These are phyloP conservation scores for Phytopythium boreale DNA, from an alignment of 352 stramenopile genomes.

Conservation along the genomic window DNA sequence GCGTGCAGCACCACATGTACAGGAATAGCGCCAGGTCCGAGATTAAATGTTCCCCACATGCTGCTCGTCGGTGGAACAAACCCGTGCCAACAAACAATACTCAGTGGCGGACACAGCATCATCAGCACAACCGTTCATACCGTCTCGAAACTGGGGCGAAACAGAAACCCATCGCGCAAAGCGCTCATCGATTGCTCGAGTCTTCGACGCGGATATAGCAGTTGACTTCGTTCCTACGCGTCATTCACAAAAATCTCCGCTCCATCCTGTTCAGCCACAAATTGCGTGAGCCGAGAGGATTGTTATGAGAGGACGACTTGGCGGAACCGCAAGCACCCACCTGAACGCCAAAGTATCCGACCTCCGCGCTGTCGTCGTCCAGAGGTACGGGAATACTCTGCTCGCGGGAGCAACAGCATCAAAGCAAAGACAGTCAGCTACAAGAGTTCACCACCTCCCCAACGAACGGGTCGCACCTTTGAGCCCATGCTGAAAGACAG, in stretches of 20 bases:
- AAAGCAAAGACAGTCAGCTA: neutral
- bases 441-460: neutral
- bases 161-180: neutral
- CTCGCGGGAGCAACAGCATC: neutral
- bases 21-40: neutral
- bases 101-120: too few species aligned
- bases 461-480: slow-evolving; percentile 27
- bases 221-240: neutral
- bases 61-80: too few species aligned
- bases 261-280: slow-evolving; percentile 35
- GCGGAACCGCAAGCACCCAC: slow-evolving; percentile 16
- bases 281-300: slow-evolving; percentile 2
- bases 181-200: neutral
- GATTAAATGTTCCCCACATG: neutral
- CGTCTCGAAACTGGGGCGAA: too few species aligned
- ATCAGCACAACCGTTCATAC: too few species aligned
- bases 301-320: neutral
- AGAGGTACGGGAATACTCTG: slow-evolving; percentile 66
- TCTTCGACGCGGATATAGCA: neutral
- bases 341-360: slow-evolving; percentile 76
- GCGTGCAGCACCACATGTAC: neutral
- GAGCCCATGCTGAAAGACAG: slow-evolving; percentile 57
- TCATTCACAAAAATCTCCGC: slow-evolving; percentile 36
- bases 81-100: too few species aligned
- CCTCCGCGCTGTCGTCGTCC: slow-evolving; percentile 66